Evolutionary conservation across 2,329 filamentous ascomycete genomes (phyloP), one percentile per base, ranked within the genome.

Genomic region (Colletotrichum magnum): DNA sequence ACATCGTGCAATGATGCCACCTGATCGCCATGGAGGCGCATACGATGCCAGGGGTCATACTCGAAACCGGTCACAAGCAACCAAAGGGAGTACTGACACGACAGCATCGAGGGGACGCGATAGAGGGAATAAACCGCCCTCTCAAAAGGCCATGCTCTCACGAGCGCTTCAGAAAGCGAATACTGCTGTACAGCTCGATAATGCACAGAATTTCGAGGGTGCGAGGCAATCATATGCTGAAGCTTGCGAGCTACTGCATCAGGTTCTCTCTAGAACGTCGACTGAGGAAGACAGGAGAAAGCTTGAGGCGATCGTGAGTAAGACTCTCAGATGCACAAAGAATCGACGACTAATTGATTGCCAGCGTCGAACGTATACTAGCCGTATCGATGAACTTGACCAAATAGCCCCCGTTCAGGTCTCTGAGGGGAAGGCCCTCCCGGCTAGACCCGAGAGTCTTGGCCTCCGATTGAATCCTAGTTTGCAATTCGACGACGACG

Each of bases 101-200:
- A 79, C 78, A 7, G 79, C 79, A 4, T 75, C 75, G 24, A 79
- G 77, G 48, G 79, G 78, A 41, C 73, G 75, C 53, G 76, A 80
- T 24, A 81, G 82, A 43, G 58, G 70, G 1, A 72, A 62, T 57
- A 85, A 85, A 71, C 82, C 82, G n/a, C 89, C 89, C 15, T 94
- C 93, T 1, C 93, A 98, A 79, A 98, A 98, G 84, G 93, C 92
- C 12, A 98, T 98, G 95, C 87, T 99, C 43, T 97, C 95, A n/a
- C 93, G 93, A 74, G 96, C 96, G 0, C 84, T 99, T 63, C 93
- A 97, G 78, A 97, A 98, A 82, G 96, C 96, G 58, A 98, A 99
- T 77, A 95, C 94, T 13, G 96, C 96, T 24, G 96, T 99, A 28
- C 88, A 98, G 73, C 88, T 99, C 48, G 96, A 99, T 81, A 98